Base-by-base conservation (phyloP, 177 flowering plant genomes). In the Vitis hybrid region DNA sequence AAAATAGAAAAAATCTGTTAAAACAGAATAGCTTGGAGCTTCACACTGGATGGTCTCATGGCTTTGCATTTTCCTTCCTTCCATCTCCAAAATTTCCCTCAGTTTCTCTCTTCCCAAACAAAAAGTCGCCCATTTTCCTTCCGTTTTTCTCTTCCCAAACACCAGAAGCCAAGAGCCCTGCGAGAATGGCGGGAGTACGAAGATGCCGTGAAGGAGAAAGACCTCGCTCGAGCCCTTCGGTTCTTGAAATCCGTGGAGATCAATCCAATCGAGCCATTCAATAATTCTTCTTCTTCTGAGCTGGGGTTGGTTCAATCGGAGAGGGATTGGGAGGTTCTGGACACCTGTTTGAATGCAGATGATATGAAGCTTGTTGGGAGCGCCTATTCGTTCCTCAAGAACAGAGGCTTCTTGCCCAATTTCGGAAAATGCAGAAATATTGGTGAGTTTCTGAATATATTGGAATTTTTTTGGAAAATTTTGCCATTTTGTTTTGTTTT, bases 291-390 rank as follows among this genome's bases (percentile, higher is more conserved):
- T n/a, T 21, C 71, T 2, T 8, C 24, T 14, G 73, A 60, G 62
- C 62, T 84, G 68, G 70, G 79, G 30, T 71, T 70, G 6, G 32
- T 50, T 18, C 75, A 66, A 65, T 62, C 30, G 56, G 84, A 77
- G 78, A 86, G 93, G 74, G 93, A 92, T 59, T 95, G 93, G 97
- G 92, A 92, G 74, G 87, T 95, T 4, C 66, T 95, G 54, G 97
- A 93, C 73, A 77, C 99, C 46, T 95, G 99, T 73, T 76, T 95
- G 84, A 92, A 89, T 80, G 98, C 99, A 0, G 94, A 91, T 79
- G 94, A 95, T 72, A 89, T 95, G 98, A 91, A 82, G 82, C 92
- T 95, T 27, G 99, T 95, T 0, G 88, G 79, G 0, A 79, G 77
- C 68, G 87, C 99, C 19, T 95, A 93, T 68, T 71, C 70, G 5